Base-by-base conservation (phyloP, 805 yeast species). In the Allodekkera sacchari region DNA sequence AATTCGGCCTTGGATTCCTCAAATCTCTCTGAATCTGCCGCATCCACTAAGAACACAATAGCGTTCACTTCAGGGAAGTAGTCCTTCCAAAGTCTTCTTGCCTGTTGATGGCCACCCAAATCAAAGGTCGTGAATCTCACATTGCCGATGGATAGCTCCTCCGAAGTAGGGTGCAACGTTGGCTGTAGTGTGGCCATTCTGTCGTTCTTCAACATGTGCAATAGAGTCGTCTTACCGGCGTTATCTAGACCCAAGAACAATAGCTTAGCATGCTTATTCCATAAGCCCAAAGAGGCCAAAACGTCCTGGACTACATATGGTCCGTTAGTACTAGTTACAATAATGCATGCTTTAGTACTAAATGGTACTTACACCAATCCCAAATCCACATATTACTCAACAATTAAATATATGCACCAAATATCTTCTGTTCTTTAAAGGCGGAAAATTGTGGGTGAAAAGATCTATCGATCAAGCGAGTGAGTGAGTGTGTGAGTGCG, bases 41-140 rank as follows among this genome's bases (percentile, higher is more conserved):
- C 94, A 58, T 92, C 99, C 20, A 92, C 96, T 37, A 92, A 68
- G 60, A 83, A 92, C 20, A 92, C 97, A 45, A 92, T 92, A 35
- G 96, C 98, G 59, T 87, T 83, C 30, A 92, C 99, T 64, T 92
- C 99, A 37, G 99, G 99, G 80, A 92, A 92, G 61, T 92, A 92
- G 59, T 92, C 97, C 57, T 88, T 88, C 99, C 99, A 92, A 55
- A 92, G 77, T 64, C 98, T 85, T 66, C 99, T 88, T 30, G 99
- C 97, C 64, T 89, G 96, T 59, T 75, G 80, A 67, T 92, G 99
- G 27, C 99, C 99, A 62, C 99, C 99, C 48, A 92, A 71, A 60
- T 92, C 99, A 51, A 92, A 92, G 18, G 99, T 92, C 38, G 99
- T 92, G 71, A 92, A 92, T 59, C 89, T 80, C 41, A 89, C 94